Base-by-base conservation (phyloP, 306 rosid genomes). In the Quercus suber region DNA sequence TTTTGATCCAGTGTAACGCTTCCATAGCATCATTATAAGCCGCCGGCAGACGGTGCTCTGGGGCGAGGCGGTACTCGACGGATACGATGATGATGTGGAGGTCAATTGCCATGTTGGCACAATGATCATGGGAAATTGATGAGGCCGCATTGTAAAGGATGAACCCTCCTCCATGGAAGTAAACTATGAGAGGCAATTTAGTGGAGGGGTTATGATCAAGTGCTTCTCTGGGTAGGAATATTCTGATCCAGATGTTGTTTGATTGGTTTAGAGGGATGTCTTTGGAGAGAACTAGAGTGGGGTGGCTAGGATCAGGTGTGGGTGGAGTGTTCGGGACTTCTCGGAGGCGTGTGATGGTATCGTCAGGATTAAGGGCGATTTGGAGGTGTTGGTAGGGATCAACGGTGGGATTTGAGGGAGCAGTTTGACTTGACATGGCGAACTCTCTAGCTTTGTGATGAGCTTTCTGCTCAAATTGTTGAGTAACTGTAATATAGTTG, bases 131-230 rank as follows among this genome's bases (percentile, higher is more conserved):
- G 75, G 65, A 81, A 1, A 59, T 0, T 12, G 89, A 37, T 4
- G 88, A 41, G 13, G 83, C 72, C 0, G 89, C 84, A 15, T 86
- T 80, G 0, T 3, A 3, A 0, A 64, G 1, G 0, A 85, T 35
- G 77, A 88, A 90, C 2, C 89, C 90, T 35, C 94, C 83, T 0
- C 87, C 92, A 20, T 83, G 92, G 71, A 63, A 90, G 84, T 69
- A 81, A 43, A 88, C 25, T n/a, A 87, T 73, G 31, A 88, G 83
- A 56, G 91, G 90, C 1, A 85, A 69, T 64, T 86, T 79, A 11
- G 73, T 9, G 17, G 55, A 5, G 53, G 79, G 12, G 74, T 65
- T 0, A 11, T 49, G 4, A 49, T 79, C 35, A 4, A 84, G 88
- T 79, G 73, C 71, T 43, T 70, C 12, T 45, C 84, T 79, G 28